phyloP scores from a whole-genome alignment of 345 rosid species.

The Laguncularia racemosa region DNA sequence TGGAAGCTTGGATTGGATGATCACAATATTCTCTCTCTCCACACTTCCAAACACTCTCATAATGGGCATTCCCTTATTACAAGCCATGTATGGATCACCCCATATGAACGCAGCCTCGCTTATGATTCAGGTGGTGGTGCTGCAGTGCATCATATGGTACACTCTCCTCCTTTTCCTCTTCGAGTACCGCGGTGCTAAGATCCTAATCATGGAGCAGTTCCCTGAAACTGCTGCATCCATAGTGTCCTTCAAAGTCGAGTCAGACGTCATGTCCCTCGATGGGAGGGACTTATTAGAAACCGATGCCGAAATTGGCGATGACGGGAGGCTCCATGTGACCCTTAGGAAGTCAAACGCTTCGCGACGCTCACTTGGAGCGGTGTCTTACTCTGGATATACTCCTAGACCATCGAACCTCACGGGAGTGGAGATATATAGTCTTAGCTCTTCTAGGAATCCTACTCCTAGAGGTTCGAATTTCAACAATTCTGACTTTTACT shows the following conservation, averaged over 20 bases:
- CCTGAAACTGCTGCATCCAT: constrained; percentile 94
- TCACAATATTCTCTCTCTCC: constrained; percentile 83
- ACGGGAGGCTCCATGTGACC: constrained; percentile 85
- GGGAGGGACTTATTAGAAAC: constrained; percentile 75
- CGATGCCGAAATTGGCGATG: constrained; percentile 76
- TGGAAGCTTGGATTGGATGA: constrained; percentile 90
- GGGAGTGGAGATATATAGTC: constrained; percentile 87
- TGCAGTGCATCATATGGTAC: constrained; percentile 97
- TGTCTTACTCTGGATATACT: constrained; percentile 55
- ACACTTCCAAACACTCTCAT: constrained; percentile 92
- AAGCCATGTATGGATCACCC: constrained; percentile 71
- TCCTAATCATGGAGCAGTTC: constrained; percentile 87
- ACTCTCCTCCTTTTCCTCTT: constrained; percentile 81
- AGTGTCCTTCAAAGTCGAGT: constrained; percentile 80
- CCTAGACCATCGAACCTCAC: constrained; percentile 88
- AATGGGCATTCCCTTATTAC: constrained; percentile 89
- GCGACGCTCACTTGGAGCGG: constrained; percentile 46
- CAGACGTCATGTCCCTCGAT: constrained; percentile 83
- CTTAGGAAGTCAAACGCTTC: constrained; percentile 87
- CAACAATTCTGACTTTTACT: constrained; percentile 77
- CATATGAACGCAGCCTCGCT: constrained; percentile 46
- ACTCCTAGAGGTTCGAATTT: constrained; percentile 95
- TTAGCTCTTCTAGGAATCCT: constrained; percentile 67
- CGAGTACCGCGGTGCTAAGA: constrained; percentile 87
- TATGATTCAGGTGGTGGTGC: constrained; percentile 92